These are phyloP conservation scores for Exophiala sideris DNA, from an alignment of 2,329 filamentous ascomycete species.

Conservation along the genomic window DNA sequence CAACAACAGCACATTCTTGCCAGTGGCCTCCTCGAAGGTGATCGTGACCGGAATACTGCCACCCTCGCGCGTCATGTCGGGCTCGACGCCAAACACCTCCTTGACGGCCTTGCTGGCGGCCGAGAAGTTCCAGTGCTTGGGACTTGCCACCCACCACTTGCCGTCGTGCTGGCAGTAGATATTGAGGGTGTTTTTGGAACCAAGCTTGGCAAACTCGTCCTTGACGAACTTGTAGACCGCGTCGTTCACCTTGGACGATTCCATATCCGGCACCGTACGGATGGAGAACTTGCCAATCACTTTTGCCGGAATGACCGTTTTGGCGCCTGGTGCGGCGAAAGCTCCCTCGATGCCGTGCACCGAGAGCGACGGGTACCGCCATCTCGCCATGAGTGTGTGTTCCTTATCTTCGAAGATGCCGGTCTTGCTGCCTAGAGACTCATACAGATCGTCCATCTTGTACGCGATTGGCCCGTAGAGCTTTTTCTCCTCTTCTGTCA, in stretches of 20 bases:
- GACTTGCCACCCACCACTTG: slow-evolving; percentile 98
- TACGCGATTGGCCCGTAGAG: slow-evolving; percentile 91
- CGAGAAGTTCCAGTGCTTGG: slow-evolving; percentile 98
- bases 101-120: slow-evolving; percentile 95
- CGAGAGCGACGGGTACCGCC: slow-evolving; percentile 91
- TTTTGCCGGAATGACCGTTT: slow-evolving; percentile 98
- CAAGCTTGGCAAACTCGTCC: slow-evolving; percentile 78
- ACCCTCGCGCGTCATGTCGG: slow-evolving; percentile 93
- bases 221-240: slow-evolving; percentile 80
- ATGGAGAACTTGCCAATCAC: slow-evolving; percentile 98
- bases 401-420: slow-evolving; percentile 87
- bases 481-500: slow-evolving; percentile 79
- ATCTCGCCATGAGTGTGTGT: slow-evolving; percentile 87
- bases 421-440: slow-evolving; percentile 85
- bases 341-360: slow-evolving; percentile 94
- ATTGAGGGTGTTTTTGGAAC: slow-evolving; percentile 87
- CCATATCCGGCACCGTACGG: slow-evolving; percentile 95
- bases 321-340: slow-evolving; percentile 87
- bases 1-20: slow-evolving; percentile 92
- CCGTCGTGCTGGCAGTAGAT: slow-evolving; percentile 81
- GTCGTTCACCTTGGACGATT: slow-evolving; percentile 82
- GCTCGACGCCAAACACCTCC: slow-evolving; percentile 87
- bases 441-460: slow-evolving; percentile 92
- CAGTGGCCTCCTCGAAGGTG: slow-evolving; percentile 94
- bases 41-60: slow-evolving; percentile 95